Evolutionary conservation across 257 asterid genomes (phyloP).

Genomic region (Penstemon newberryi): DNA sequence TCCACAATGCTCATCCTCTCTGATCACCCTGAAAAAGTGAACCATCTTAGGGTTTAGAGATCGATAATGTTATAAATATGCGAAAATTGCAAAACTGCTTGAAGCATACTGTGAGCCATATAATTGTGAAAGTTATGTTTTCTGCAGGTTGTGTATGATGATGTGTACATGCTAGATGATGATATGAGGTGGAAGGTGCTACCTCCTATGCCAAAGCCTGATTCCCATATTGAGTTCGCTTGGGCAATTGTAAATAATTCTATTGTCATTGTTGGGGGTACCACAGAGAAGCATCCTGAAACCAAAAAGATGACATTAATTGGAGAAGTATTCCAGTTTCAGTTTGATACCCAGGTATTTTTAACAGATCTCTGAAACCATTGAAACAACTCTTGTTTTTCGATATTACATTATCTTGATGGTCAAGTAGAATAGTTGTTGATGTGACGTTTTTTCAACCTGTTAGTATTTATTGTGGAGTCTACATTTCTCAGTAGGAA

Average conservation of each 20-base stretch:
- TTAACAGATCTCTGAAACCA: slow-evolving; percentile 16
- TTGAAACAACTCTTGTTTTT: slow-evolving; percentile 6
- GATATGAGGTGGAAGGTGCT: slow-evolving; percentile 83
- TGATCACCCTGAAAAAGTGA: background rate
- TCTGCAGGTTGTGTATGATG: slow-evolving; percentile 75
- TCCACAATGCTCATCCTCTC: background rate
- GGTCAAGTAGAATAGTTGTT: slow-evolving; percentile 20
- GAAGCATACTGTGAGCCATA: slow-evolving; percentile 1
- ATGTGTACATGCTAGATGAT: slow-evolving; percentile 87
- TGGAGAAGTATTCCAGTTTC: slow-evolving; percentile 78
- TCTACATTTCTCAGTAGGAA: background rate
- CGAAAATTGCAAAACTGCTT: background rate
- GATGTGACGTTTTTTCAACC: background rate
- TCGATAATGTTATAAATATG: background rate
- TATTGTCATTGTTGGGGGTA: slow-evolving; percentile 79
- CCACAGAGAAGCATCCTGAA: slow-evolving; percentile 90
- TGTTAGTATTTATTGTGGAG: background rate
- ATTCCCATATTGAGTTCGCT: slow-evolving; percentile 95
- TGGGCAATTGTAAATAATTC: slow-evolving; percentile 78
- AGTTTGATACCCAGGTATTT: slow-evolving; percentile 64
- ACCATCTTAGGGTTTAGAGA: slow-evolving; percentile 2
- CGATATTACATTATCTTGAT: slow-evolving; percentile 16
- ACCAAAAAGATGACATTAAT: slow-evolving; percentile 84
- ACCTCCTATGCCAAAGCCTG: slow-evolving; percentile 93
- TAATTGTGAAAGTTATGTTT: slow-evolving; percentile 26